phyloP scores from a whole-genome alignment of 2,329 filamentous ascomycete species.

The Aspergillus quadrilineatus region DNA sequence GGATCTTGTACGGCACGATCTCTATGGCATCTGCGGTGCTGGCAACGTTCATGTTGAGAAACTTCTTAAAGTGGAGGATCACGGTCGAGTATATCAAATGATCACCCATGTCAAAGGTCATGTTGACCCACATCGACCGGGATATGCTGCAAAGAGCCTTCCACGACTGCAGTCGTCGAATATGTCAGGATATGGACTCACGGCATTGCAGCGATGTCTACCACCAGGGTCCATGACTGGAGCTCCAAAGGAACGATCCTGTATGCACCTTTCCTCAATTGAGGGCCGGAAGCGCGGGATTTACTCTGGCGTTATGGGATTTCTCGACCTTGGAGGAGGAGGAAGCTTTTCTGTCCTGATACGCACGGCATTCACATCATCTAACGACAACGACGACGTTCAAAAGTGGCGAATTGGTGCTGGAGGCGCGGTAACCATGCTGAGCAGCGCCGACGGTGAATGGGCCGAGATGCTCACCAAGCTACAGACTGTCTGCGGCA shows the following conservation, averaged over 20 bases:
- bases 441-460: slow-evolving; percentile 78
- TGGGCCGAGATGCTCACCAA: slow-evolving; percentile 89
- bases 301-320: slow-evolving; percentile 87
- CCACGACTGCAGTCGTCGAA: slow-evolving; percentile 32
- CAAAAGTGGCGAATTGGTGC: slow-evolving; percentile 77
- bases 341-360: slow-evolving; percentile 94
- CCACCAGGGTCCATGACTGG: slow-evolving; percentile 96
- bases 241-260: slow-evolving; percentile 89
- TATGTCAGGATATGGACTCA: slow-evolving; percentile 56
- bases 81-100: slow-evolving; percentile 87
- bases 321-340: slow-evolving; percentile 78
- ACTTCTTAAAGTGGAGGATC: slow-evolving; percentile 84
- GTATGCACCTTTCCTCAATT: slow-evolving; percentile 72
- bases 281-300: slow-evolving; percentile 67
- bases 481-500: slow-evolving; percentile 49
- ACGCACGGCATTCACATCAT: slow-evolving; percentile 65
- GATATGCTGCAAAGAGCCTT: slow-evolving; percentile 32
- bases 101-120: slow-evolving; percentile 80
- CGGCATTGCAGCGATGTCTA: slow-evolving; percentile 73
- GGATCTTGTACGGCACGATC: slow-evolving; percentile 89
- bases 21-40: slow-evolving; percentile 78
- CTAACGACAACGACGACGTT: slow-evolving; percentile 25
- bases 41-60: slow-evolving; percentile 72
- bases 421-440: slow-evolving; percentile 82
- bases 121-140: slow-evolving; percentile 27